Evolutionary conservation across 148 eudicot genomes (phyloP), one percentile per base, ranked within the genome.

Genomic region (Rhododendron griersonianum): DNA sequence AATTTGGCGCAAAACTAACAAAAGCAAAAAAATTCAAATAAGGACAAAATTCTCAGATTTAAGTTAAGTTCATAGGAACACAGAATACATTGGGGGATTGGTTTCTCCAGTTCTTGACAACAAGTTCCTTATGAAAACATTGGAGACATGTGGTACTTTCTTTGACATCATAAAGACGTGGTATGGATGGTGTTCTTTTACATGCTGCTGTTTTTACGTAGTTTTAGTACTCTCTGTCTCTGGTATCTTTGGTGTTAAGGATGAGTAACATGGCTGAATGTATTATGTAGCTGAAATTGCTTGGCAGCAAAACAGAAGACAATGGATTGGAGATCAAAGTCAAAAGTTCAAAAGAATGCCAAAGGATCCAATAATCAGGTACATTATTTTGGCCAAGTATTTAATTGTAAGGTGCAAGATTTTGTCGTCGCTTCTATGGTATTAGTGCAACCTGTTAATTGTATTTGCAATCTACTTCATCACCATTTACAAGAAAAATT

Each of bases 311-410:
- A 89, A 79, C 79, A 89, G 93, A 74, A 89, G 84, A 85, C 80
- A 89, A 88, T 91, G 91, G 92, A 74, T 81, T 48, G 92, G 92
- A 57, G 88, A 88, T 84, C 82, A n/a, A 89, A 86, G 91, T 81
- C 84, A 77, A 73, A 87, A 79, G 87, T 79, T 85, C 19, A 48
- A 55, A 83, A 89, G 90, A 86, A 59, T 51, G n/a, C 81, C 57
- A 39, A 89, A 86, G 86, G 92, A 91, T 83, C 89, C 91, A 82
- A 84, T 69, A 11, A 69, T 69, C 35, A 69, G 75, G 75, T 69
- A 30, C 75, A 23, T 9, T 28, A 65, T 11, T 69, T 69, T 11
- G 75, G 75, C 75, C 1, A 69, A 69, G 75, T 4, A 2, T 11
- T 25, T 30, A 13, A 69, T 91, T 80, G 86, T 88, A 86, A 89